A percentile compares a stretch with the other conserved stretches of the same genome.
Conservation (phyloP, 2,329 filamentous ascomycete species). For the Orbilia javanica region DNA sequence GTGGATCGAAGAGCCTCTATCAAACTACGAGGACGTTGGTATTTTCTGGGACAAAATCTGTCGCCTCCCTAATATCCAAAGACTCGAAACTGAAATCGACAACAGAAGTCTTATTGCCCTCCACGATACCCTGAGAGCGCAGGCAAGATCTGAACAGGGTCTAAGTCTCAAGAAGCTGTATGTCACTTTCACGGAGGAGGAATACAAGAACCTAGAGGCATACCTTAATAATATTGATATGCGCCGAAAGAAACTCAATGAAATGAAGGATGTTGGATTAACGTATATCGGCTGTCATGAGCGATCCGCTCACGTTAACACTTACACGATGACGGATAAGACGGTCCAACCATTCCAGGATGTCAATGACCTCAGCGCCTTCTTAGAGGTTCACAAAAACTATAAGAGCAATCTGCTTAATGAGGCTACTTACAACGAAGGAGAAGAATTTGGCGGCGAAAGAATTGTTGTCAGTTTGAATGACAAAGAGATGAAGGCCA, state of each 20-base stretch:
- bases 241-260: conserved; percentile 53
- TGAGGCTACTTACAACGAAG: conserved; percentile 43
- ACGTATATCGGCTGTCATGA: conserved; percentile 52
- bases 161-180: conserved; percentile 46
- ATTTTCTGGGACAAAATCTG: conserved; percentile 55
- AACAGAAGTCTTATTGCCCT: conserved; percentile 40
- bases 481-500: conserved; percentile 57
- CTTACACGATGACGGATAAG: conserved; percentile 57
- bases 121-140: conserved; percentile 34
- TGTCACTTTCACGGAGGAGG: conserved; percentile 53
- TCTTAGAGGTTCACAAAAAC: conserved; percentile 51
- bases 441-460: conserved; percentile 51
- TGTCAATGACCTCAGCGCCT: conserved; percentile 49
- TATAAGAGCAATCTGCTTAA: conserved; percentile 45
- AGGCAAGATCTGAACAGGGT: conserved; percentile 21
- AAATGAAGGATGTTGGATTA: conserved; percentile 52
- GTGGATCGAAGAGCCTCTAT: conserved; percentile 54
- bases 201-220: conserved; percentile 54
- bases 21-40: conserved; percentile 44
- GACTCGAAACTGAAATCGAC: conserved; percentile 52
- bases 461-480: conserved; percentile 47
- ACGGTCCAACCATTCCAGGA: conserved; percentile 56
- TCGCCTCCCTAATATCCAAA: conserved; percentile 35
- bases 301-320: conserved; percentile 53
- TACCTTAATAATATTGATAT: conserved; percentile 54